phyloP scores from a whole-genome alignment of 2,329 filamentous ascomycete genomes.

The Alternaria sp. region DNA sequence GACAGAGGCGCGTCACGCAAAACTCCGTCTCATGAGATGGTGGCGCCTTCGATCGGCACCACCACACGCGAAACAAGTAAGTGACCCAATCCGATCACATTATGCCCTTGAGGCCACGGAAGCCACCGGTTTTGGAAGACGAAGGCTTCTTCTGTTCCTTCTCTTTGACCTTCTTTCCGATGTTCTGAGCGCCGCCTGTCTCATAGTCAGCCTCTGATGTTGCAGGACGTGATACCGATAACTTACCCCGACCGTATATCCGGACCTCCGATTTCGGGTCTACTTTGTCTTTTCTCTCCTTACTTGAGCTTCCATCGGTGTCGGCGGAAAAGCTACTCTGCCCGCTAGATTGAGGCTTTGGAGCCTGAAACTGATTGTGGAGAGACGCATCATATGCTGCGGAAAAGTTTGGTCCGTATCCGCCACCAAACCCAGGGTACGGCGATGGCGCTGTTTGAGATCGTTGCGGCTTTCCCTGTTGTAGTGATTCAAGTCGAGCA shows the following conservation, averaged over 20 bases:
- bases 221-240: not conserved
- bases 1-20: not conserved
- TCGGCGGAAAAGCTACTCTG: constrained; percentile 52
- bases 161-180: constrained; percentile 61
- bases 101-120: constrained; percentile 50
- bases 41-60: not conserved
- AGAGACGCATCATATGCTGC: constrained; percentile 42
- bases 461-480: constrained; percentile 25
- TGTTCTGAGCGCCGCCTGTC: constrained; percentile 60
- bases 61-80: not conserved
- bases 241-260: constrained; percentile 63
- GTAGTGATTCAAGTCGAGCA: constrained; percentile 38
- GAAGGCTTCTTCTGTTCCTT: constrained; percentile 56
- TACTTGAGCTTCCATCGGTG: constrained; percentile 43
- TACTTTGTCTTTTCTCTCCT: constrained; percentile 53
- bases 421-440: constrained; percentile 34
- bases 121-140: constrained; percentile 45
- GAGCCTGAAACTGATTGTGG: constrained; percentile 32
- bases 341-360: constrained; percentile 39
- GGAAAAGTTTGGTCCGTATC: constrained; percentile 34
- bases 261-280: constrained; percentile 58
- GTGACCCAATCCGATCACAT: constrained; percentile 29
- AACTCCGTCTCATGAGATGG: not conserved
- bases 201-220: constrained; percentile 42
- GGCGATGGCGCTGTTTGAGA: constrained; percentile 27